phyloP scores from a whole-genome alignment of 2,329 filamentous ascomycete species.

The Trichophyton rubrum region DNA sequence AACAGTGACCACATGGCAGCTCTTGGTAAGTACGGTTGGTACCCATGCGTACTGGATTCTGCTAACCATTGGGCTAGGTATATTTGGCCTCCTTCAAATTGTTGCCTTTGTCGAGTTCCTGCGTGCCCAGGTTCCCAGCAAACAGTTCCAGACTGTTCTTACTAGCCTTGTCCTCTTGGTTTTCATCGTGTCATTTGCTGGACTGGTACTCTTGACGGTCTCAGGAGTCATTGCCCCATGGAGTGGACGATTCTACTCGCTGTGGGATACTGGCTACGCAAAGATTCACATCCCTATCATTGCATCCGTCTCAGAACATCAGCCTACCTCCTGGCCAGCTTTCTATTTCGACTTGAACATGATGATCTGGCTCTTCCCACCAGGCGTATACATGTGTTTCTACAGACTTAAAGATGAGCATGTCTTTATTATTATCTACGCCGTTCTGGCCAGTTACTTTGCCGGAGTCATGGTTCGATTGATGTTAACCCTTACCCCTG shows the following conservation, averaged over 20 bases:
- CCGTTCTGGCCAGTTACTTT: slow-evolving; percentile 95
- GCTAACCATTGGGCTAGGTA: slow-evolving; percentile 44
- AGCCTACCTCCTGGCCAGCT: slow-evolving; percentile 95
- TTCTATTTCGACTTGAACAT: slow-evolving; percentile 99
- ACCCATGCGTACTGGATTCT: neutral
- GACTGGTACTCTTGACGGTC: slow-evolving; percentile 71
- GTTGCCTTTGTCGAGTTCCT: slow-evolving; percentile 87
- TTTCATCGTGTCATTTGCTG: slow-evolving; percentile 59
- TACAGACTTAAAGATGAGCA: slow-evolving; percentile 87
- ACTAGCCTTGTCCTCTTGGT: slow-evolving; percentile 61
- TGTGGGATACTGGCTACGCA: slow-evolving; percentile 97
- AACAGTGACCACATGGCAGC: slow-evolving; percentile 99
- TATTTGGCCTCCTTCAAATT: slow-evolving; percentile 91
- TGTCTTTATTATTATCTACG: slow-evolving; percentile 93
- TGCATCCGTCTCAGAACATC: slow-evolving; percentile 97
- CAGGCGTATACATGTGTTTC: slow-evolving; percentile 97
- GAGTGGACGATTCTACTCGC: slow-evolving; percentile 96
- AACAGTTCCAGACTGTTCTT: slow-evolving; percentile 87
- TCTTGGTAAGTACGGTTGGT: slow-evolving; percentile 50
- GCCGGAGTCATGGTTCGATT: slow-evolving; percentile 98
- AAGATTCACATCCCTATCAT: slow-evolving; percentile 99
- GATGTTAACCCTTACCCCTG: slow-evolving; percentile 92
- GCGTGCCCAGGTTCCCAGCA: slow-evolving; percentile 72
- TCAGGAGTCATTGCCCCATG: slow-evolving; percentile 90
- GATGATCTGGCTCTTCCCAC: slow-evolving; percentile 97